Percentiles rank a stretch among this genome's conserved stretches.
Conservation (phyloP, 169 alveolate genomes). For the Plasmodium knowlesi region DNA sequence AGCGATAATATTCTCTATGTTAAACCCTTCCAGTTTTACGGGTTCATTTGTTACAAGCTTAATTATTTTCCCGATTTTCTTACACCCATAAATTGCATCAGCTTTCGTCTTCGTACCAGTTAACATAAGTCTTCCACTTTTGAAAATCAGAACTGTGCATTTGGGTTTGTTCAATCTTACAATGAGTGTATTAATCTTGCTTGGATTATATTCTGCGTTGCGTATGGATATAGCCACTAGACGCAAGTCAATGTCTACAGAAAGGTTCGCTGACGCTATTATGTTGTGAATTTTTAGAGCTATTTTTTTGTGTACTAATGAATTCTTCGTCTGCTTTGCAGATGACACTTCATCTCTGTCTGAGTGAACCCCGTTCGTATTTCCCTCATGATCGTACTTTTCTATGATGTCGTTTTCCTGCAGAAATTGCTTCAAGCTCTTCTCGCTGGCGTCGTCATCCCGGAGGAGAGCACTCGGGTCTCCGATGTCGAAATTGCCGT, state of each 20-base stretch:
- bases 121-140: constrained; percentile 96
- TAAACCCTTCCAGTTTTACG: constrained; percentile 92
- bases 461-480: not conserved
- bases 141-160: constrained; percentile 96
- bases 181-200: constrained; percentile 96
- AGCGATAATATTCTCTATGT: constrained; percentile 98
- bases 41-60: constrained; percentile 91
- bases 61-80: constrained; percentile 95
- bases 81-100: constrained; percentile 93
- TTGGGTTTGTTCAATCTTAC: constrained; percentile 96
- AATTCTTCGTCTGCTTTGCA: not conserved
- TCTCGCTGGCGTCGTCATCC: constrained; percentile 5
- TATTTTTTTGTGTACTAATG: constrained; percentile 74
- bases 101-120: constrained; percentile 97
- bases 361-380: not conserved
- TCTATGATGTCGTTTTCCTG: not conserved
- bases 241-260: constrained; percentile 91
- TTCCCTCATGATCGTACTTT: not conserved
- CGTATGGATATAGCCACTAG: constrained; percentile 94
- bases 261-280: constrained; percentile 95
- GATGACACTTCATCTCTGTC: not conserved
- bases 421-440: not conserved
- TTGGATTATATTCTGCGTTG: constrained; percentile 97
- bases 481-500: not conserved
- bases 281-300: constrained; percentile 94